A percentile compares a stretch with the other conserved stretches of the same genome.
Evolutionary conservation across 306 rosid genomes (phyloP).

Genomic region (Pyrus communis): DNA sequence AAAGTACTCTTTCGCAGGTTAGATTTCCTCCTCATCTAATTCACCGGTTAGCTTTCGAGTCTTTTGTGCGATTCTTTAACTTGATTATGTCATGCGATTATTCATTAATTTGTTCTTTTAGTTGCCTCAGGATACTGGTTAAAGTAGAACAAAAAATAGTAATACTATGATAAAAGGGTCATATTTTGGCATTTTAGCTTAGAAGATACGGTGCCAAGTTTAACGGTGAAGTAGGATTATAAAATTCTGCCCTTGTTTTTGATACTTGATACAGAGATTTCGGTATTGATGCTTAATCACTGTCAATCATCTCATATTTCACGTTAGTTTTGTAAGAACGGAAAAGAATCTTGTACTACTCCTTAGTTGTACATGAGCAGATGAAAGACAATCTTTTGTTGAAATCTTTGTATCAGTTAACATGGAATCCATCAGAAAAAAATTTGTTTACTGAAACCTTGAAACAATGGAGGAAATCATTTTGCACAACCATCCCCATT

Average conservation of each 20-base stretch:
- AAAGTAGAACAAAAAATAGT: not conserved
- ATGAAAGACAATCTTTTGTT: too few relatives aligned
- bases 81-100: not conserved
- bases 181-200: not conserved
- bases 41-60: not conserved
- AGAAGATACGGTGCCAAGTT: not conserved
- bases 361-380: too few relatives aligned
- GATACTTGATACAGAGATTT: too few relatives aligned
- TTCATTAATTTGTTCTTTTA: not conserved
- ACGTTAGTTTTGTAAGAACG: too few relatives aligned
- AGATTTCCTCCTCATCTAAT: not conserved
- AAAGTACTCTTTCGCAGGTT: conserved; percentile 39
- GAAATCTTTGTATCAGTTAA: not conserved
- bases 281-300: too few relatives aligned
- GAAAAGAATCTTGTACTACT: too few relatives aligned
- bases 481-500: conserved; percentile 26
- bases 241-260: not conserved
- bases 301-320: too few relatives aligned
- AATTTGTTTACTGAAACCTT: conserved; percentile 4
- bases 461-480: conserved; percentile 15
- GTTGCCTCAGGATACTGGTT: not conserved
- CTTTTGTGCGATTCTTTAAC: not conserved
- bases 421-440: conserved; percentile 8
- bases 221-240: not conserved
- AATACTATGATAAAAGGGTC: not conserved